These are phyloP conservation scores for Hypocrella siamensis DNA, from an alignment of 2,329 filamentous ascomycete species.

Conservation along the genomic window DNA sequence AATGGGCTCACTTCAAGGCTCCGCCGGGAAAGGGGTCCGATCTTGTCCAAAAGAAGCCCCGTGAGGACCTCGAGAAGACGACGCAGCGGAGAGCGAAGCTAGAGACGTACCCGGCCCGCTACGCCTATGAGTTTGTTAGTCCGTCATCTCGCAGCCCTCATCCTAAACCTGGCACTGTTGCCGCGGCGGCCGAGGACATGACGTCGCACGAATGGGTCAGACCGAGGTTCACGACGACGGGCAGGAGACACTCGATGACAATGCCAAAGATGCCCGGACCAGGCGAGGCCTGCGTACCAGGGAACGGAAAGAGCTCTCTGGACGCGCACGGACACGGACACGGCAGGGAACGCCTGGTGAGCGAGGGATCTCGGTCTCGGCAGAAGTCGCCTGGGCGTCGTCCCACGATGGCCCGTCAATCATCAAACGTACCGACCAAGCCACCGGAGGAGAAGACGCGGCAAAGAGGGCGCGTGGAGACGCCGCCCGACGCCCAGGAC, in stretches of 20 bases:
- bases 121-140: no score
- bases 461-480: no score
- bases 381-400: no score
- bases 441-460: no score
- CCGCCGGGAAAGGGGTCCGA: conserved; percentile 2
- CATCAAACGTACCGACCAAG: no score
- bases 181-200: background rate
- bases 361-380: no score
- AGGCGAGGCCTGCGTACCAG: background rate
- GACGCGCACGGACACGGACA: no score
- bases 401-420: no score
- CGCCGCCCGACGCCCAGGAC: no score
- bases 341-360: no score
- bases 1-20: conserved; percentile 9
- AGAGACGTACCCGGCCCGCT: background rate
- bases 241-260: conserved; percentile 4
- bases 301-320: background rate
- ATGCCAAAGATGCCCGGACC: conserved; percentile 2
- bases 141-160: conserved; percentile 4
- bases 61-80: background rate
- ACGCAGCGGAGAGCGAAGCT: background rate
- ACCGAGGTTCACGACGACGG: conserved; percentile 5
- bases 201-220: background rate
- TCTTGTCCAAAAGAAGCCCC: background rate
- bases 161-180: background rate